Base-by-base conservation (phyloP, 257 asterid genomes). In the Sherardia arvensis region DNA sequence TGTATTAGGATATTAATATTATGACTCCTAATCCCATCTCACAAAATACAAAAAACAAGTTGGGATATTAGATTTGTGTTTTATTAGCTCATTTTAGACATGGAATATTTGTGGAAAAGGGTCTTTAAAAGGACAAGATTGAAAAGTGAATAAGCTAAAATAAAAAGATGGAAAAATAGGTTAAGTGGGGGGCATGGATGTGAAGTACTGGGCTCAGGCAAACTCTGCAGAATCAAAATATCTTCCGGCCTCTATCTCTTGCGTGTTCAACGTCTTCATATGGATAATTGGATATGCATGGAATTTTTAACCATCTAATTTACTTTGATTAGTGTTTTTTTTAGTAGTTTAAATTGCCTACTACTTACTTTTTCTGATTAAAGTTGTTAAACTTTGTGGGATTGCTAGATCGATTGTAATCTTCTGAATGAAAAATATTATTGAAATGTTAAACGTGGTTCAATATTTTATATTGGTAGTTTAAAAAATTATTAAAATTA, bases 171-270 rank as follows among this genome's bases (percentile, higher is more conserved):
- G 56, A n/a, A 49, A 21, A 49, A 49, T 49, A 49, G 56, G 23
- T 21, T 49, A 49, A 49, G 56, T 49, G 56, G 56, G 56, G 56
- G 28, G 30, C 59, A 43, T 43, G 33, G 71, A 58, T 28, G 65
- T 43, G 65, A 67, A 58, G n/a, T 27, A 14, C 34, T 11, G 3
- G 47, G 15, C 7, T 53, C 55, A 6, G n/a, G 1, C 17, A 17
- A 8, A 8, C 11, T n/a, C n/a, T 38, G 8, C 23, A 8, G 34
- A 68, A 32, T 22, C 33, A 43, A 67, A 57, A 40, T 56, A 56
- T 66, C 71, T 66, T 36, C 66, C 23, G 23, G 7, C 26, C 2
- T 8, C 60, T 14, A 0, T 27, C 23, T 25, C 33, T 38, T 40
- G 54, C 22, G 32, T 18, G 26, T 40, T 43, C 51, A 43, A 3